A percentile compares a stretch with the other conserved stretches of the same genome.
These are phyloP conservation scores for Acacia concinna DNA, from an alignment of 331 rosid species.

Conservation along the genomic window DNA sequence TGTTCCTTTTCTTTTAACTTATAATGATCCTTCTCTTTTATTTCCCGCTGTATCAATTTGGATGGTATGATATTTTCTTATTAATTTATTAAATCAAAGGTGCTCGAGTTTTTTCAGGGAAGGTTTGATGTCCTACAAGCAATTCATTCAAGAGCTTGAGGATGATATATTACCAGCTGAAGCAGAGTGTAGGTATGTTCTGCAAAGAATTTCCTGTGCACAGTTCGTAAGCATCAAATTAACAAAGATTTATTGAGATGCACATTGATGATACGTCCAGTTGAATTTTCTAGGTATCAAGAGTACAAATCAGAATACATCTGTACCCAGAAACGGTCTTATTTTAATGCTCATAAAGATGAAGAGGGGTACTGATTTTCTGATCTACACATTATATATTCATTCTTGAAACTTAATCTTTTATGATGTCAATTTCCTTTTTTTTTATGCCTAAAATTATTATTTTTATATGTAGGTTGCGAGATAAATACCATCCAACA, in stretches of 20 bases:
- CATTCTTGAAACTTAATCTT: conserved; percentile 3
- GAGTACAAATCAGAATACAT: conserved; percentile 93
- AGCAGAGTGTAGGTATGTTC: conserved; percentile 87
- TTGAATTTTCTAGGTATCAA: conserved; percentile 58
- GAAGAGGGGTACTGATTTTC: conserved; percentile 75
- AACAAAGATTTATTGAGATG: not conserved
- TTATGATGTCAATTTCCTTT: not conserved
- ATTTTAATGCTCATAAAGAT: conserved; percentile 88
- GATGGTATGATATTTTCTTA: not conserved
- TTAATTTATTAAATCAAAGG: conserved; percentile 24
- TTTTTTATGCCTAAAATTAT: not conserved
- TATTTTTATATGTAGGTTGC: conserved; percentile 63
- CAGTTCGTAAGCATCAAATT: conserved; percentile 2
- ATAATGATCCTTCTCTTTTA: not conserved
- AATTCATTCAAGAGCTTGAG: conserved; percentile 98
- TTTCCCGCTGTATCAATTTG: not conserved
- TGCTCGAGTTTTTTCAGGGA: conserved; percentile 58
- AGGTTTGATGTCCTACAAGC: conserved; percentile 95
- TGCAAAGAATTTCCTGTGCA: conserved; percentile 16
- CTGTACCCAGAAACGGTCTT: conserved; percentile 85
- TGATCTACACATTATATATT: conserved; percentile 4
- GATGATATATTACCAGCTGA: conserved; percentile 93
- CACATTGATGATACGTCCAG: conserved; percentile 25
- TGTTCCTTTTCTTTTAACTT: not conserved
- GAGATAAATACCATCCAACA: conserved; percentile 94